Evolutionary conservation across 495 filamentous ascomycete species (phyloP).

Genomic region (Cercophora sp.): DNA sequence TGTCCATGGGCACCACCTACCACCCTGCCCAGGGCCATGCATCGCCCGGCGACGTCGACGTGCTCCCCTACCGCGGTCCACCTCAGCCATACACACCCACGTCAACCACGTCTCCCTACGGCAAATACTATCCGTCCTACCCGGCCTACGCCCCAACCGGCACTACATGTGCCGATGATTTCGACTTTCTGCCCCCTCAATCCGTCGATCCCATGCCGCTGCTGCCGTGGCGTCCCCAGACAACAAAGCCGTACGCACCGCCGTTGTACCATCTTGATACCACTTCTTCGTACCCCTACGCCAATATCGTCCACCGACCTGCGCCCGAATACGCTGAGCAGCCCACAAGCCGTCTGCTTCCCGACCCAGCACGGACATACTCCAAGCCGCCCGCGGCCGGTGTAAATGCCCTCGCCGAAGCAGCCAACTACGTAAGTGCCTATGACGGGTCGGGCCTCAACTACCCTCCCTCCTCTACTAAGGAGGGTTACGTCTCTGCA

Average conservation of each 20-base stretch:
- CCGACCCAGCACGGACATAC: constrained; percentile 29
- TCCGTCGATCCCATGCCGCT: constrained; percentile 26
- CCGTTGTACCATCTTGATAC: constrained; percentile 26
- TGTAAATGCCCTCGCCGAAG: constrained; percentile 20
- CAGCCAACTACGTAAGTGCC: constrained; percentile 17
- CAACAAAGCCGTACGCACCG: constrained; percentile 18
- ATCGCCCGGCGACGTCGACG: constrained; percentile 25
- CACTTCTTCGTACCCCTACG: constrained; percentile 21
- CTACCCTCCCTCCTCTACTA: constrained; percentile 5
- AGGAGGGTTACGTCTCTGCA: neutral
- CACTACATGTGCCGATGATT: constrained; percentile 30
- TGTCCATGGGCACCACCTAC: constrained; percentile 26
- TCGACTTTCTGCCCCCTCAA: constrained; percentile 35
- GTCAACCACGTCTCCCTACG: too few relatives aligned
- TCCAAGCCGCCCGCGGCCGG: constrained; percentile 24
- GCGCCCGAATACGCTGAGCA: constrained; percentile 27
- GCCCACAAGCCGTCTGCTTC: constrained; percentile 36
- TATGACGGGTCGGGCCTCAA: constrained; percentile 14
- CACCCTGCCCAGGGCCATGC: constrained; percentile 25
- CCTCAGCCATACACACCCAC: constrained; percentile 26
- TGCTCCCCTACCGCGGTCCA: constrained; percentile 21
- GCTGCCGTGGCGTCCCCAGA: constrained; percentile 28
- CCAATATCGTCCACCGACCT: constrained; percentile 33
- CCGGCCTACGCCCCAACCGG: constrained; percentile 31
- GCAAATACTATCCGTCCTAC: constrained; percentile 32